A percentile compares a stretch with the other conserved stretches of the same genome.
These are phyloP conservation scores for Phellopilus nigrolimitatus DNA, from an alignment of 1,284 basidiomycete genomes.

Conservation along the genomic window DNA sequence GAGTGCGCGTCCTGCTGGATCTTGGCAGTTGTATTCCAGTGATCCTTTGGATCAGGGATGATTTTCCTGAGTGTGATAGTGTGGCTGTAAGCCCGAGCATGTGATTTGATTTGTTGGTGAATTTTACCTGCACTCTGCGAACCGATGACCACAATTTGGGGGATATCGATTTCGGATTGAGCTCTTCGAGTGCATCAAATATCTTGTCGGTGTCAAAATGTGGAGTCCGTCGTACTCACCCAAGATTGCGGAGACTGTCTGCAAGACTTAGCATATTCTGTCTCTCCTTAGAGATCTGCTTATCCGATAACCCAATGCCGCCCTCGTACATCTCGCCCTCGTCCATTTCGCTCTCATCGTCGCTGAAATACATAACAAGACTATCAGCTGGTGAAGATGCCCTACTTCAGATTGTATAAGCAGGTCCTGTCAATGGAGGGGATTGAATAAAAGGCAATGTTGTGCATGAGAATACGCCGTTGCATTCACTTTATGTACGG, in stretches of 20 bases:
- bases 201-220: not conserved
- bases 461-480: too few relatives aligned
- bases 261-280: slow-evolving; percentile 46
- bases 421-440: too few relatives aligned
- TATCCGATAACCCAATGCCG: slow-evolving; percentile 43
- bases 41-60: not conserved
- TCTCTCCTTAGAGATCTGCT: slow-evolving; percentile 32
- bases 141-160: slow-evolving; percentile 66
- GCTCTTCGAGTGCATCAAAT: slow-evolving; percentile 36
- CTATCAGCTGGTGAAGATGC: too few relatives aligned
- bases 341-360: too few relatives aligned
- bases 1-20: not conserved
- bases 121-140: slow-evolving; percentile 46
- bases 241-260: slow-evolving; percentile 49
- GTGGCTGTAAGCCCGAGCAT: not conserved
- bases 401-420: too few relatives aligned
- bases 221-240: slow-evolving; percentile 33
- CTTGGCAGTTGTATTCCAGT: not conserved
- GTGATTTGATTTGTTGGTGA: not conserved
- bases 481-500: too few relatives aligned
- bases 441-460: too few relatives aligned
- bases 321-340: not conserved
- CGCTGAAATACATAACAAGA: too few relatives aligned
- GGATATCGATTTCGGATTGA: slow-evolving; percentile 61
- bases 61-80: not conserved